These are phyloP conservation scores for Fusarium devonianum DNA, from an alignment of 2,329 filamentous ascomycete genomes.

Conservation along the genomic window DNA sequence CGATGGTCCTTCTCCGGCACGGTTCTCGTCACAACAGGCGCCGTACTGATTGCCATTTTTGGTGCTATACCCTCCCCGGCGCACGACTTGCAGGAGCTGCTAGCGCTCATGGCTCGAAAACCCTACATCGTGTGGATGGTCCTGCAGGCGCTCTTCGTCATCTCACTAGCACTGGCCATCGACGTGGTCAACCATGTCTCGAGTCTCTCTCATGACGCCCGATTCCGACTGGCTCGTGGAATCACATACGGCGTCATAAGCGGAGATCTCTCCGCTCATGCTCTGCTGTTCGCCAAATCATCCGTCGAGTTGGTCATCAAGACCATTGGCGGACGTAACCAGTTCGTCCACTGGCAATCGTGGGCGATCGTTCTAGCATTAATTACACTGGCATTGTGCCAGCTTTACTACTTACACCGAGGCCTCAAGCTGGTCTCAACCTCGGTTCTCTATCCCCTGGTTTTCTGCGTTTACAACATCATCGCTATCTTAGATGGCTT, in stretches of 20 bases:
- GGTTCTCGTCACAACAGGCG: constrained; percentile 83
- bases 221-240: constrained; percentile 78
- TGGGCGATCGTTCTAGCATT: constrained; percentile 90
- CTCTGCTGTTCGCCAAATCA: constrained; percentile 91
- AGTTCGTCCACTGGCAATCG: constrained; percentile 94
- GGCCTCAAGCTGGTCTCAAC: constrained; percentile 95
- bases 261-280: constrained; percentile 92
- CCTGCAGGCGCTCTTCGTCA: constrained; percentile 75
- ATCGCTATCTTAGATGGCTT: constrained; percentile 96
- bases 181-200: constrained; percentile 62
- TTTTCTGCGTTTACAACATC: constrained; percentile 99
- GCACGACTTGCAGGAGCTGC: constrained; percentile 83
- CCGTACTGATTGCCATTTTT: constrained; percentile 91
- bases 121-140: constrained; percentile 91
- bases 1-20: constrained; percentile 92
- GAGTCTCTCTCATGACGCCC: constrained; percentile 64
- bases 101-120: constrained; percentile 74
- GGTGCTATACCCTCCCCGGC: constrained; percentile 93
- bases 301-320: constrained; percentile 91
- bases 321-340: constrained; percentile 86
- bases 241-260: constrained; percentile 89
- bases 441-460: constrained; percentile 92
- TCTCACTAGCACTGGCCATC: constrained; percentile 69
- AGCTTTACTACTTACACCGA: constrained; percentile 94
- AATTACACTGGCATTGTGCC: constrained; percentile 80